A percentile compares a stretch with the other conserved stretches of the same genome.
phyloP scores from a whole-genome alignment of 2,329 filamentous ascomycete species.

The Epichloe sp. region DNA sequence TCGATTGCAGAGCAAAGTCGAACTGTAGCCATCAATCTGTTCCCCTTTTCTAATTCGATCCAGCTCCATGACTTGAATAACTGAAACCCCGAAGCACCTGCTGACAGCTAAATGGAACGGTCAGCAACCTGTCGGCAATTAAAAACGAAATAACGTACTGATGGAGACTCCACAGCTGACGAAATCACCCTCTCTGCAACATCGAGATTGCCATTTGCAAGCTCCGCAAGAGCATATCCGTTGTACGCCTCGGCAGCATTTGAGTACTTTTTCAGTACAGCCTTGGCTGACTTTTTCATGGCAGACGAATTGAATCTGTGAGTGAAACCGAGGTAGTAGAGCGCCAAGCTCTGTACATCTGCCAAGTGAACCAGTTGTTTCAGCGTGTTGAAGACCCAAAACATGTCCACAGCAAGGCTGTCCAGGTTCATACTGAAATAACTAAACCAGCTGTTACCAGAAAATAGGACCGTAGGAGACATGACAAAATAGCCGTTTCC shows the following conservation, averaged over 20 bases:
- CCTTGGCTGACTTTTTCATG: conserved; percentile 59
- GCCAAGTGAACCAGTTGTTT: conserved; percentile 41
- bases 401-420: conserved; percentile 19
- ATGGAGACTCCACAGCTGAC: conserved; percentile 39
- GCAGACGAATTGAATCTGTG: conserved; percentile 35
- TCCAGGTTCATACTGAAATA: conserved; percentile 19
- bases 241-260: conserved; percentile 60
- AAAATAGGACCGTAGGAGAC: conserved; percentile 42
- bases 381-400: conserved; percentile 41
- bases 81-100: conserved; percentile 15
- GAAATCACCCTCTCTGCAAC: conserved; percentile 52
- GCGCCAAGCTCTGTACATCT: conserved; percentile 32
- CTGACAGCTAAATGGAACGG: conserved; percentile 8
- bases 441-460: conserved; percentile 30
- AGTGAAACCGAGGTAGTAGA: conserved; percentile 58
- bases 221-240: conserved; percentile 64
- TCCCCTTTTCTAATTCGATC: conserved; percentile 40
- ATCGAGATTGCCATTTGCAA: conserved; percentile 38
- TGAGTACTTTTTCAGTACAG: conserved; percentile 54
- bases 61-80: conserved; percentile 55
- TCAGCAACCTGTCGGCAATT: conserved; percentile 1
- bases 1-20: conserved; percentile 29
- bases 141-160: conserved; percentile 13
- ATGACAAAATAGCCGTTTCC: conserved; percentile 17
- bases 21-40: conserved; percentile 20